Evolutionary conservation across 352 stramenopile species (phyloP).

Genomic region (Globisporangium ultimum): DNA sequence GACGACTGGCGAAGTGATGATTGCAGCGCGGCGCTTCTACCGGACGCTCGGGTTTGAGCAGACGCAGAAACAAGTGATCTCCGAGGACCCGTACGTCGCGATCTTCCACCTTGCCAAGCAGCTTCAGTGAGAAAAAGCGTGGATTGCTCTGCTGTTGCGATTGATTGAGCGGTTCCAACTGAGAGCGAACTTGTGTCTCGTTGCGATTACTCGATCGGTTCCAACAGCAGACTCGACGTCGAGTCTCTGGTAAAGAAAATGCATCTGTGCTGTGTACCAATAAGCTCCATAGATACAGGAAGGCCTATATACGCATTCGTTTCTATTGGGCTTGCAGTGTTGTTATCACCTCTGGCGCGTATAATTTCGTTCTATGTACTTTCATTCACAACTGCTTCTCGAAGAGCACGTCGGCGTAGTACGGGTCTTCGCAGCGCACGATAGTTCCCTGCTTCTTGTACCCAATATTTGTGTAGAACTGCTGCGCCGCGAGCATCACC

Average conservation of each 20-base stretch:
- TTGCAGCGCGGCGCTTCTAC: conserved; percentile 34
- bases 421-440: conserved; percentile 18
- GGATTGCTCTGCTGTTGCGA: not conserved
- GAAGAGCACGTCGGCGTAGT: conserved; percentile 27
- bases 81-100: conserved; percentile 26
- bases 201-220: not conserved
- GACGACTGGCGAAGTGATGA: conserved; percentile 33
- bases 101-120: conserved; percentile 33
- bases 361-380: not conserved
- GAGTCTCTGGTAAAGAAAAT: not conserved
- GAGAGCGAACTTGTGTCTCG: not conserved
- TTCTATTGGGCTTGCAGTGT: too few species aligned
- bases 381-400: conserved; percentile 15
- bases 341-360: too few species aligned
- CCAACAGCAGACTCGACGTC: not conserved
- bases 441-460: conserved; percentile 19
- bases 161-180: not conserved
- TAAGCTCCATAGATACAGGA: too few species aligned
- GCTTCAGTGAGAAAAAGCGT: conserved; percentile 11
- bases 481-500: conserved; percentile 21
- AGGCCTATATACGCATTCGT: too few species aligned
- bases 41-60: conserved; percentile 27
- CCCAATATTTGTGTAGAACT: conserved; percentile 28
- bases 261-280: too few species aligned
- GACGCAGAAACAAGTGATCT: conserved; percentile 21